A percentile compares a stretch with the other conserved stretches of the same genome.
Evolutionary conservation across 768 basidiomycete genomes (phyloP).

Genomic region (Mycena olivaceomarginata): DNA sequence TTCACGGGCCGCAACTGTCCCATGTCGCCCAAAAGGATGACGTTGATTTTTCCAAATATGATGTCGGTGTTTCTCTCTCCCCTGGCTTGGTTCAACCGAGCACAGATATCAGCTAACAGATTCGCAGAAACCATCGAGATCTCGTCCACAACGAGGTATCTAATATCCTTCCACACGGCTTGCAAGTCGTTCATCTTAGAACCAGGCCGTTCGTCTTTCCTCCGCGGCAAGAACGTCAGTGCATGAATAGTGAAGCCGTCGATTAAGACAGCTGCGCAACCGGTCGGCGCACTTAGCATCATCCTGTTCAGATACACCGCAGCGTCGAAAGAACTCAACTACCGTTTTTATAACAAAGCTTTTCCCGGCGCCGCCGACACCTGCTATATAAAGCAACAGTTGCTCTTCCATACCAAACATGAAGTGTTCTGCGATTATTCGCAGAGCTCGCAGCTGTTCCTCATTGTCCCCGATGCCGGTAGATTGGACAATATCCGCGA

Average conservation of each 20-base stretch:
- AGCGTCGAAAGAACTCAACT: conserved; percentile 12
- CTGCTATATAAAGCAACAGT: conserved; percentile 6
- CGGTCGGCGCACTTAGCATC: conserved; percentile 19
- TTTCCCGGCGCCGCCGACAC: conserved; percentile 13
- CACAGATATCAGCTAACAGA: no score
- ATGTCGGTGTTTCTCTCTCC: neutral
- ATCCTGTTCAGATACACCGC: neutral
- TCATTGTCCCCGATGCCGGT: neutral
- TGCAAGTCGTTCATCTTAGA: no score
- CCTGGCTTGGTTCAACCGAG: no score
- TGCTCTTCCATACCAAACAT: conserved; percentile 16
- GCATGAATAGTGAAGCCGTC: conserved; percentile 20
- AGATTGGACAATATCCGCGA: neutral
- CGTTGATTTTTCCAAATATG: conserved; percentile 4
- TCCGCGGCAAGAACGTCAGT: conserved; percentile 9
- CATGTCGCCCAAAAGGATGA: conserved; percentile 23
- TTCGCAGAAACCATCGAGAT: no score
- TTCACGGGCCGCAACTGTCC: conserved; percentile 12
- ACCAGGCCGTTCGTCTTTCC: neutral
- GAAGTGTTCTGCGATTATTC: conserved; percentile 18
- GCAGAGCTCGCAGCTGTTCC: neutral
- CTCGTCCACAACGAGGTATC: no score
- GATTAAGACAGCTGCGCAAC: conserved; percentile 18
- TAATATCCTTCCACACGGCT: no score
- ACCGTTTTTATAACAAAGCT: conserved; percentile 4